phyloP scores from a whole-genome alignment of 306 rosid genomes.

The Cicer cuneatum region DNA sequence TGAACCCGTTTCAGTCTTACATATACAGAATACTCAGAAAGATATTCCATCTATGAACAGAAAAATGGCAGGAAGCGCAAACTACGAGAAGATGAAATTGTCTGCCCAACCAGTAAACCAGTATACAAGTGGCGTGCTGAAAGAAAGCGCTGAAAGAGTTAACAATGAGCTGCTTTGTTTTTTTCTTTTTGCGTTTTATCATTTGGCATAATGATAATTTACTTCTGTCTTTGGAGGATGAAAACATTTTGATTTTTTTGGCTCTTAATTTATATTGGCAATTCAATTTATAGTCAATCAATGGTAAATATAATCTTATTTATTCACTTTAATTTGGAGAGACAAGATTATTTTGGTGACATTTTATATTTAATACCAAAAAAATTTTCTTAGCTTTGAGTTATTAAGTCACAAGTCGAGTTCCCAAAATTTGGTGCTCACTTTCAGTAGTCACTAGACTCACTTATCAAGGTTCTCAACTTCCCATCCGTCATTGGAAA shows the following conservation, averaged over 20 bases:
- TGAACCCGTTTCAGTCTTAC: not conserved
- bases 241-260: not conserved
- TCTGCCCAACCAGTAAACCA: slow-evolving; percentile 59
- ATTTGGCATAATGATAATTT: slow-evolving; percentile 16
- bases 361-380: too few relatives aligned
- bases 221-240: not conserved
- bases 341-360: not conserved
- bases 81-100: slow-evolving; percentile 76
- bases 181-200: not conserved
- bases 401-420: too few relatives aligned
- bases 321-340: not conserved
- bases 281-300: not conserved
- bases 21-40: slow-evolving; percentile 29
- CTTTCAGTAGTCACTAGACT: too few relatives aligned
- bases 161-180: not conserved
- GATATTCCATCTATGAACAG: slow-evolving; percentile 39
- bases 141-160: slow-evolving; percentile 62
- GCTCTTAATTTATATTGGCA: not conserved
- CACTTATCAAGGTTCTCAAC: too few relatives aligned
- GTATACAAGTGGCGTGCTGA: slow-evolving; percentile 84
- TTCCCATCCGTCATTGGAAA: too few relatives aligned
- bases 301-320: not conserved
- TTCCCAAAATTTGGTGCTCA: too few relatives aligned
- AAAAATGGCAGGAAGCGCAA: slow-evolving; percentile 78
- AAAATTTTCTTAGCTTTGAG: too few relatives aligned